Base-by-base conservation (phyloP, 2,329 filamentous ascomycete genomes). In the Aspergillus novoparasiticus region DNA sequence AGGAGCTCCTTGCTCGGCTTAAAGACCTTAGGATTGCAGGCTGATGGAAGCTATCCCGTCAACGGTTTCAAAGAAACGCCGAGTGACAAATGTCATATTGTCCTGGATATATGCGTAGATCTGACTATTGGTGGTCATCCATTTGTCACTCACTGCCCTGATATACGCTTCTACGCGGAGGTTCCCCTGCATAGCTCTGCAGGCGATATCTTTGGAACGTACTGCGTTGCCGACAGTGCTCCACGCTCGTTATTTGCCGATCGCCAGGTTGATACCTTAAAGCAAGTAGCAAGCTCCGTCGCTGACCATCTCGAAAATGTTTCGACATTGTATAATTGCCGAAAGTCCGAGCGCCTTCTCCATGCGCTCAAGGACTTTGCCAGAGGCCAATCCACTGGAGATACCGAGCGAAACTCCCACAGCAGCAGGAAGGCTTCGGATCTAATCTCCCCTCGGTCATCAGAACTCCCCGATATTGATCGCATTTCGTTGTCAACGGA, bases 281-380 rank as follows among this genome's bases (percentile, higher is more conserved):
- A 57, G 3, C 62, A 67, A 28, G 54, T 67, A n/a, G 64, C 66
- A 2, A 36, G 51, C 16, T 84, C 84, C 1, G 78, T 87, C 19
- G 84, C 86, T 71, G 80, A 83, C 26, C 86, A 89, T 63, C 74
- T 90, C 1, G 85, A 88, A 66, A 83, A 81, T 75, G 82, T 83
- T 4, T 76, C 83, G 50, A 79, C 83, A 19, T 79, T 82, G 14
- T 80, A 83, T 11, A 82, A 85, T 48, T 82, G 85, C 48, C 79
- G 81, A 53, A 80, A 85, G 57, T 82, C 83, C 1, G 84, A 85
- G 60, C 80, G 84, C 23, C 86, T 88, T 72, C 82, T 87, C 0
- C 80, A 82, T 32, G 84, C 83, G 0, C 74, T 87, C 19, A 81
- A 80, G 0, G 70, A 77, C 3, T 85, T 84, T 61, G 79, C 83